Evolutionary conservation across 1,139 yeast genomes (phyloP).

Genomic region (Kurtzmaniella quercitrusa): DNA sequence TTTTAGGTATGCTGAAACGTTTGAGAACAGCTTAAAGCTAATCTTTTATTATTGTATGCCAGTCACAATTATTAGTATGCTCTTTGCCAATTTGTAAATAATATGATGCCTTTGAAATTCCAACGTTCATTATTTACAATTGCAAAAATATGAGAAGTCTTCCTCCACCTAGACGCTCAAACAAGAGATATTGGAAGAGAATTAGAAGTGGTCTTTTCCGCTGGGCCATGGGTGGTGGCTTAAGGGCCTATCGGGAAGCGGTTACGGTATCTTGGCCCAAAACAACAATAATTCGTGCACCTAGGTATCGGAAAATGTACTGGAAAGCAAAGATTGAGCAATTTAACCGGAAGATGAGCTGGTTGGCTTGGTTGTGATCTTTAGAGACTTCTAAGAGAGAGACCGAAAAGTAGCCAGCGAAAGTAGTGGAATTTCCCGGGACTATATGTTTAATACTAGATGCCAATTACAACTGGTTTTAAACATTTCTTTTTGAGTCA

Average conservation of each 20-base stretch:
- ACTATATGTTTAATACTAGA: too few species aligned
- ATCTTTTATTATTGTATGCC: too few species aligned
- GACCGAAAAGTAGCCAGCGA: too few species aligned
- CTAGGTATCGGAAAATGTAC: neutral
- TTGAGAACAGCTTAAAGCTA: too few species aligned
- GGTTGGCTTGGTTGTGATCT: neutral
- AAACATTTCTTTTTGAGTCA: too few species aligned
- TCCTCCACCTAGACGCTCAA: slow-evolving; percentile 43
- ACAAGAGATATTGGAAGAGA: slow-evolving; percentile 34
- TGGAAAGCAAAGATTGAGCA: neutral
- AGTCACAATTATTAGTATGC: neutral
- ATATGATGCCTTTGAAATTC: too few species aligned
- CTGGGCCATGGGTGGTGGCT: slow-evolving; percentile 11
- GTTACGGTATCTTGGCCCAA: neutral
- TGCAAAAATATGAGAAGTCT: slow-evolving; percentile 33
- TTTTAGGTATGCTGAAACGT: too few species aligned
- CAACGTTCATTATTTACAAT: too few species aligned
- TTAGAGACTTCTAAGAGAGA: neutral
- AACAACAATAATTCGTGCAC: neutral
- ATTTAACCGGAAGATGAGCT: neutral
- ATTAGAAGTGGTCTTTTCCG: slow-evolving; percentile 29
- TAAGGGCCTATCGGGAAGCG: neutral
- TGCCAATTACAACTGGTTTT: too few species aligned
- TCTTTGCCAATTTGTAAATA: neutral
- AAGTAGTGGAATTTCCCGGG: too few species aligned